phyloP scores from a whole-genome alignment of 2,329 filamentous ascomycete species.

The Aaosphaeria pasadenensis region DNA sequence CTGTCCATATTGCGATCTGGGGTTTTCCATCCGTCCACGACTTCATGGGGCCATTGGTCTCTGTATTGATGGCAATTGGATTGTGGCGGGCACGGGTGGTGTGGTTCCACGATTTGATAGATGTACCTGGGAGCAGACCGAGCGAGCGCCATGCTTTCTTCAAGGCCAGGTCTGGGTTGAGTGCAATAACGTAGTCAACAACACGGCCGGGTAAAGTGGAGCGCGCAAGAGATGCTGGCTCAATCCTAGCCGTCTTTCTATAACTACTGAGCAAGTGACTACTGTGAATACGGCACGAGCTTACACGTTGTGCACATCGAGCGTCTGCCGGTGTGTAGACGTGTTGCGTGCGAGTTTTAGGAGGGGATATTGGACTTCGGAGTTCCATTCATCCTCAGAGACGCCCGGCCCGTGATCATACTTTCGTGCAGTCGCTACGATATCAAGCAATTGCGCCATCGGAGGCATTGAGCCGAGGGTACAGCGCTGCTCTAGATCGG shows the following conservation, averaged over 20 bases:
- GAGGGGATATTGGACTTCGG: conserved; percentile 16
- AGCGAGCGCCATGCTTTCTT: conserved; percentile 14
- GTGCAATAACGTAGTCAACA: conserved; percentile 20
- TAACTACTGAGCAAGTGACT: conserved; percentile 1
- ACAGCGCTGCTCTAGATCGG: conserved; percentile 8
- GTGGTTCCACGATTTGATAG: conserved; percentile 18
- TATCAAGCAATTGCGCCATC: conserved; percentile 7
- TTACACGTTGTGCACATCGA: conserved; percentile 15
- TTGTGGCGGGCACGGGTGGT: conserved; percentile 6
- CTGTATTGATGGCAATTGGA: conserved; percentile 19
- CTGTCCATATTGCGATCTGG: conserved; percentile 20
- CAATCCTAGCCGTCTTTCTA: conserved; percentile 18
- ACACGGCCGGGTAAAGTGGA: conserved; percentile 14
- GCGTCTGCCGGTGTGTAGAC: conserved; percentile 9
- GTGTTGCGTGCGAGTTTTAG: conserved; percentile 18
- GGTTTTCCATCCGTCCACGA: conserved; percentile 25
- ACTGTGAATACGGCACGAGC: conserved; percentile 3
- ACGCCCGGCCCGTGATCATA: conserved; percentile 13
- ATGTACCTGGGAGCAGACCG: conserved; percentile 5
- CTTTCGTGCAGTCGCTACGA: conserved; percentile 11
- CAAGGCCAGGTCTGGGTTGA: conserved; percentile 12
- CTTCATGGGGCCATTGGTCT: conserved; percentile 22
- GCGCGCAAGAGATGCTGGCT: conserved; percentile 14
- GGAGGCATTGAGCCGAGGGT: conserved; percentile 11
- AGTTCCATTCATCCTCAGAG: conserved; percentile 20